Evolutionary conservation across 2,329 filamentous ascomycete species (phyloP), one percentile per base, ranked within the genome.

Genomic region (Neonectria punicea): DNA sequence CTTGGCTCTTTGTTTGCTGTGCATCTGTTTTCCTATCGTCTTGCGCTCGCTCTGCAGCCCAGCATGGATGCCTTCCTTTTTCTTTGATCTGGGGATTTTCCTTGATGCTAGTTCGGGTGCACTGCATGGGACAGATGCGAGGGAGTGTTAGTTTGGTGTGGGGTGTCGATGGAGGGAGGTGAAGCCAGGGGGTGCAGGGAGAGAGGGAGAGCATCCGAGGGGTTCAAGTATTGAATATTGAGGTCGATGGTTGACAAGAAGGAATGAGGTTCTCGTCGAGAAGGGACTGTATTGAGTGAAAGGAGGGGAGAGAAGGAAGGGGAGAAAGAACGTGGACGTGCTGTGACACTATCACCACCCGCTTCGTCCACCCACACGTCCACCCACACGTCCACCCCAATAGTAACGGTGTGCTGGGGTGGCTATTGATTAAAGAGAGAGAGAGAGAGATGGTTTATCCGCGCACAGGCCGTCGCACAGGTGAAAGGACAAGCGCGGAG

Each of bases 171-270:
- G 51, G 60, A 57, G 51, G 50, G 61, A 64, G 53, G 61, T 59
- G 61, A 64, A 56, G 58, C 61, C 39, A 64, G 56, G 56, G 43
- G 43, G 20, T 54, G 47, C 41, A 41, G 30, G 53, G 39, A 39
- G 54, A 44, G 53, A 32, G 46, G 50, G 58, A 51, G 32, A 32
- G 32, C 14, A 16, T 43, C 44, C 16, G 58, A 54, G 55, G 56
- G 61, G 10, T n/a, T 30, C 25, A 28, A 50, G 32, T 66, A 63
- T 66, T 66, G 59, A 43, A 54, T 51, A 63, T 60, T 28, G 25
- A 36, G 47, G 47, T 58, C 9, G 39, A 54, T 28, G 30, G 22
- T 11, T 34, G 43, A 16, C 46, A 22, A 53, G 25, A 39, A 46
- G 55, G 61, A 32, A 49, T 54, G 51, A 54, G 50, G 47, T 32